Evolutionary conservation across 495 filamentous ascomycete species (phyloP).

Genomic region (Annulohypoxylon nitens): DNA sequence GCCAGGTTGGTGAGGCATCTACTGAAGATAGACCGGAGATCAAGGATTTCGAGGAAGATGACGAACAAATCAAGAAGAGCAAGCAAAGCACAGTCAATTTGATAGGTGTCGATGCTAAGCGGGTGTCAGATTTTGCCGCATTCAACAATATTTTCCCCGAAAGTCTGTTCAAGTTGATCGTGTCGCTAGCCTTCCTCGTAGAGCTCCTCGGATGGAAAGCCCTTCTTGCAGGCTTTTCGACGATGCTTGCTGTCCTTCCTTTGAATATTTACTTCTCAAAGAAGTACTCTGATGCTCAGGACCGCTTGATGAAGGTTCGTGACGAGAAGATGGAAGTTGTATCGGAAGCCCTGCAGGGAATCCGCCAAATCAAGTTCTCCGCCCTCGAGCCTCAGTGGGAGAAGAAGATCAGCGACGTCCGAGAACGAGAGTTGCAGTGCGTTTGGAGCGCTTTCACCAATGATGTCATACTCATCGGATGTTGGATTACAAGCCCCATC

Average conservation of each 20-base stretch:
- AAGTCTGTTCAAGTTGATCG: constrained; percentile 70
- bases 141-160: constrained; percentile 75
- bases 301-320: constrained; percentile 80
- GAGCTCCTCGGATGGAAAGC: constrained; percentile 80
- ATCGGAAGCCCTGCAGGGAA: constrained; percentile 84
- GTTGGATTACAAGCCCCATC: constrained; percentile 82
- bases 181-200: constrained; percentile 74
- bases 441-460: constrained; percentile 75
- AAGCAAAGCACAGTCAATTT: constrained; percentile 85
- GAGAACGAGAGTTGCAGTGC: constrained; percentile 73
- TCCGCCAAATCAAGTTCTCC: constrained; percentile 90
- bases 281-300: constrained; percentile 73
- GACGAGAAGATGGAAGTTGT: constrained; percentile 84
- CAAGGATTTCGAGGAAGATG: constrained; percentile 59
- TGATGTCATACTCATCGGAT: constrained; percentile 69
- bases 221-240: constrained; percentile 74
- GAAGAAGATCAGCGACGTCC: constrained; percentile 73
- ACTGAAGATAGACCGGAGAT: constrained; percentile 41
- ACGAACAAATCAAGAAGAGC: constrained; percentile 65
- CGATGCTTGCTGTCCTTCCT: constrained; percentile 73
- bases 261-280: constrained; percentile 78
- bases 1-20: constrained; percentile 46
- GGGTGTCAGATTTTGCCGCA: constrained; percentile 77
- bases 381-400: constrained; percentile 86
- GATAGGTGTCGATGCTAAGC: constrained; percentile 80